Evolutionary conservation across 2,329 filamentous ascomycete species (phyloP).

Genomic region (Coccinonectria pachysandricola): DNA sequence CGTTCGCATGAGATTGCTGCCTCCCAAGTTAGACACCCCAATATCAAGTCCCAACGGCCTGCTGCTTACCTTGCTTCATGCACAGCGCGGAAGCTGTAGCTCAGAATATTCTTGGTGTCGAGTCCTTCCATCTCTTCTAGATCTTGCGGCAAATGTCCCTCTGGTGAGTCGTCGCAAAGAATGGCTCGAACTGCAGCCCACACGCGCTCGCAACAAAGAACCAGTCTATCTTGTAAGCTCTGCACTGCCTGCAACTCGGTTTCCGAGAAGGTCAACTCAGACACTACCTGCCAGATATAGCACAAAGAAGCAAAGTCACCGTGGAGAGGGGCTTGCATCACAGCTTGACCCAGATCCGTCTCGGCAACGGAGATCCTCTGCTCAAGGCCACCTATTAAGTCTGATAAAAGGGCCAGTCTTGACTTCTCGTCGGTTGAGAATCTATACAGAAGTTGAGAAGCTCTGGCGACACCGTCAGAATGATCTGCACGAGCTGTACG

Average conservation of each 20-base stretch:
- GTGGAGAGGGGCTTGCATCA: slow-evolving; percentile 57
- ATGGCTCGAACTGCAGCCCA: slow-evolving; percentile 69
- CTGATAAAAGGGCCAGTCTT: slow-evolving; percentile 41
- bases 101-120: slow-evolving; percentile 80
- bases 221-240: slow-evolving; percentile 42
- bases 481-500: slow-evolving; percentile 79
- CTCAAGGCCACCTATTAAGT: slow-evolving; percentile 52
- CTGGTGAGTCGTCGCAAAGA: slow-evolving; percentile 88
- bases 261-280: slow-evolving; percentile 29
- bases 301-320: slow-evolving; percentile 58
- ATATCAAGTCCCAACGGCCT: neutral
- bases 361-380: slow-evolving; percentile 53
- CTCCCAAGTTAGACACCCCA: slow-evolving; percentile 5
- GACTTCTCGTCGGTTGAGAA: slow-evolving; percentile 36
- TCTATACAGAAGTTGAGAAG: slow-evolving; percentile 58
- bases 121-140: slow-evolving; percentile 60
- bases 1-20: slow-evolving; percentile 60
- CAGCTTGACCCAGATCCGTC: slow-evolving; percentile 54
- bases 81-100: slow-evolving; percentile 90
- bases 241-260: slow-evolving; percentile 26
- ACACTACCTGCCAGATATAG: slow-evolving; percentile 43
- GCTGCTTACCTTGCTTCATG: slow-evolving; percentile 72
- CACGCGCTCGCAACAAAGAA: slow-evolving; percentile 53
- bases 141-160: slow-evolving; percentile 73
- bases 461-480: slow-evolving; percentile 78